Base-by-base conservation (phyloP, 176 grass and related monocot species). In the Bonia amplexicaulis region DNA sequence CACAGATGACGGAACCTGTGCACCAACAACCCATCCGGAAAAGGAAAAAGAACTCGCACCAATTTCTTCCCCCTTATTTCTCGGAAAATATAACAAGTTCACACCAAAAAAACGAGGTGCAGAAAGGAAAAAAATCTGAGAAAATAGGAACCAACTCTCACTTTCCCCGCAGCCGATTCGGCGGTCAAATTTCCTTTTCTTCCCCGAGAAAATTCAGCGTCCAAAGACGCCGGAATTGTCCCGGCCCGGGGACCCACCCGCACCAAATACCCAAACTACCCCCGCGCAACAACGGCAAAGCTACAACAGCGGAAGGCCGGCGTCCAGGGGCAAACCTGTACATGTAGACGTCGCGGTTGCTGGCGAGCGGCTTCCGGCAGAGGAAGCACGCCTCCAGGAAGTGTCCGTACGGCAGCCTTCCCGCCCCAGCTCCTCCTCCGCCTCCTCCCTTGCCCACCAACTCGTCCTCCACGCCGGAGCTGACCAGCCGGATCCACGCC, bases 301-400 rank as follows among this genome's bases (percentile, higher is more conserved):
- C 39, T 14, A 22, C 19, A 64, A 25, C 53, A 41, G 27, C 3
- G 6, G 44, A 20, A 20, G 45, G 44, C 13, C 47, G 53, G 27
- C 35, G 31, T 42, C 0, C 6, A 44, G 60, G 35, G 48, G 68
- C 85, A 25, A 65, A 99, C 96, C 96, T 96, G 84, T 99, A 99
- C 96, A 99, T 99, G 81, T 84, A 99, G 90, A 99, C 96, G 81
- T 99, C 96, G 54, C 91, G 84, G 88, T 96, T 96, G 49, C 90
- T 66, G 71, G 86, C 60, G 52, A 99, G 90, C 39, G 91, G 85
- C 87, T 96, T 99, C 78, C 92, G 89, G 91, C 96, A 99, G 77
- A 96, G 93, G 88, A 94, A 96, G 88, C 96, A 99, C 1, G 91
- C 80, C 37, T 96, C 91, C 22, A 99, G 87, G 85, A 99, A 99